phyloP scores from a whole-genome alignment of 345 rosid species.

The Nasturtium officinale region DNA sequence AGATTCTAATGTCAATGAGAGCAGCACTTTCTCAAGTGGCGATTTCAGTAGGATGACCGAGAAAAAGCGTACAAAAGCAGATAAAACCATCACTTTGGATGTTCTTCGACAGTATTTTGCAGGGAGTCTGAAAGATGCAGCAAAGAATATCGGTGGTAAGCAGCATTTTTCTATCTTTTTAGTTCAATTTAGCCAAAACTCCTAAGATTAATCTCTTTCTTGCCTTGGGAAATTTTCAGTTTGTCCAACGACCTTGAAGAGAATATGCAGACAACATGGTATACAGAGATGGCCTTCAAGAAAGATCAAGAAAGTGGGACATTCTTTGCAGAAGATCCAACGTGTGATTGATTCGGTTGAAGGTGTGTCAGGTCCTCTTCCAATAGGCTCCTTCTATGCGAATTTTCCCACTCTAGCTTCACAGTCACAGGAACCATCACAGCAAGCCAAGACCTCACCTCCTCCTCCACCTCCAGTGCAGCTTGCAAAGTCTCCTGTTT shows the following conservation, averaged over 20 bases:
- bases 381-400: constrained; percentile 65
- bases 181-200: background rate
- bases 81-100: constrained; percentile 71
- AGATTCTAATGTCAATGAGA: constrained; percentile 55
- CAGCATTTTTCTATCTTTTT: constrained; percentile 4
- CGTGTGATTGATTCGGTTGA: constrained; percentile 76
- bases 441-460: constrained; percentile 29
- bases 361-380: constrained; percentile 71
- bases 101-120: constrained; percentile 77
- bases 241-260: constrained; percentile 96
- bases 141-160: constrained; percentile 90
- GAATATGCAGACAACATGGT: constrained; percentile 92
- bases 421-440: constrained; percentile 43
- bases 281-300: constrained; percentile 96
- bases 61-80: constrained; percentile 65
- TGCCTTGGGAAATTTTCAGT: constrained; percentile 57
- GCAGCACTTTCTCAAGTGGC: constrained; percentile 50
- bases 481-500: constrained; percentile 58
- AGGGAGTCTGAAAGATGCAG: constrained; percentile 95
- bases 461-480: constrained; percentile 23
- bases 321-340: constrained; percentile 82
- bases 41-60: constrained; percentile 47
- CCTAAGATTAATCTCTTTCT: constrained; percentile 23
- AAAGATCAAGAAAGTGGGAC: constrained; percentile 91
- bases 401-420: constrained; percentile 71